phyloP scores from a whole-genome alignment of 2,329 filamentous ascomycete genomes.

The Alternaria sp. region DNA sequence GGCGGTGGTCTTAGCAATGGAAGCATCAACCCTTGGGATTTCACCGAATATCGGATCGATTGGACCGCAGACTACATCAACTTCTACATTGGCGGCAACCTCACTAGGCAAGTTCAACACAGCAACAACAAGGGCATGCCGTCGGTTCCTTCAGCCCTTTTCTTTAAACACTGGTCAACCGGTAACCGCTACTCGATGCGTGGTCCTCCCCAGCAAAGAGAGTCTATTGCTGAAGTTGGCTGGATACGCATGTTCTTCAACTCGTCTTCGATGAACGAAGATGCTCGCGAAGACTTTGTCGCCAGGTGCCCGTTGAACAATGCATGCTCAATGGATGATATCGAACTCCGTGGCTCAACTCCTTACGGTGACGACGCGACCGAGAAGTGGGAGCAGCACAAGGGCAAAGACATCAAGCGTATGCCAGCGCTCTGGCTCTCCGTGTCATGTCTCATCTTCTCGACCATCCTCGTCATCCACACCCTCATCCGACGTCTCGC shows the following conservation, averaged over 20 bases:
- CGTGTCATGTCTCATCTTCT: constrained; percentile 39
- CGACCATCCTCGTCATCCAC: constrained; percentile 41
- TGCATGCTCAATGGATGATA: constrained; percentile 50
- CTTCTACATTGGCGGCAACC: constrained; percentile 54
- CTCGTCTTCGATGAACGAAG: constrained; percentile 51
- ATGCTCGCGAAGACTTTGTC: constrained; percentile 14
- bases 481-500: constrained; percentile 37
- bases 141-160: constrained; percentile 53
- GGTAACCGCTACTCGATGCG: constrained; percentile 56
- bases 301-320: constrained; percentile 11
- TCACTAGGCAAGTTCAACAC: constrained; percentile 45
- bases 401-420: constrained; percentile 30
- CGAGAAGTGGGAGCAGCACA: constrained; percentile 42
- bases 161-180: constrained; percentile 59
- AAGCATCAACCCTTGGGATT: constrained; percentile 53
- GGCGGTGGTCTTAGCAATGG: constrained; percentile 39
- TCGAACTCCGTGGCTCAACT: constrained; percentile 45
- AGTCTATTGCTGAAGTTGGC: constrained; percentile 54
- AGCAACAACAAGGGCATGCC: constrained; percentile 48
- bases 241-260: constrained; percentile 62
- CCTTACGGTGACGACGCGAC: constrained; percentile 32
- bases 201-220: constrained; percentile 52
- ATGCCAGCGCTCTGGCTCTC: constrained; percentile 47
- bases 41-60: constrained; percentile 57
- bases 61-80: constrained; percentile 56